Evolutionary conservation across 257 asterid species (phyloP), one percentile per base, ranked within the genome.

Genomic region (Primulina huaijiensis): DNA sequence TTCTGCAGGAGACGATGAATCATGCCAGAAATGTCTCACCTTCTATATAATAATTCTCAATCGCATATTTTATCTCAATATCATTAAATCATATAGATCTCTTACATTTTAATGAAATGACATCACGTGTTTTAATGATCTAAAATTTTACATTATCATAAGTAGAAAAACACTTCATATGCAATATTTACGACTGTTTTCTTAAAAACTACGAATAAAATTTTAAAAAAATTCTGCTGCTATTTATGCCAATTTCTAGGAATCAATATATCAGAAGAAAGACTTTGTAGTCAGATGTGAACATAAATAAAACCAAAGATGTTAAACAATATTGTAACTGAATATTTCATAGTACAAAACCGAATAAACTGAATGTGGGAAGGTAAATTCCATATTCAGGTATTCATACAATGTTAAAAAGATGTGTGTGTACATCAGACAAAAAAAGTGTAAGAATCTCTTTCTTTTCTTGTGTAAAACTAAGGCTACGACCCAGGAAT

Each of bases 361-460:
- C 30, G 3, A 27, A 27, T 2, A 37, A 31, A 23, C 43, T 50
- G 1, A 11, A 40, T 11, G 7, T 55, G 9, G 7, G 17, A 23
- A 14, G 20, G 46, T 20, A 46, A 52, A 7, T 21, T 64, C 20
- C 46, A 23, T 23, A 23, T 23, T 23, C 1, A 23, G 25, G 25
- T 23, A 23, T 23, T 23, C 25, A 23, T 23, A 23, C 25, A 55
- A 57, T 4, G 46, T 14, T 10, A 69, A 33, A 3, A 23, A 37
- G 20, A 12, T 43, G 4, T 16, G 20, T 46, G 56, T 11, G 29
- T 14, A 8, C 27, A 30, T 12, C 52, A 56, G 27, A 4, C 52
- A 46, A 46, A 46, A 27, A 63, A 56, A 69, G 53, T 60, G 64
- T 74, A 6, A 64, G 62, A 64, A 66, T 30, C 40, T 69, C 25